Conservation (phyloP, 768 basidiomycete genomes). For the Trametes punicea region DNA sequence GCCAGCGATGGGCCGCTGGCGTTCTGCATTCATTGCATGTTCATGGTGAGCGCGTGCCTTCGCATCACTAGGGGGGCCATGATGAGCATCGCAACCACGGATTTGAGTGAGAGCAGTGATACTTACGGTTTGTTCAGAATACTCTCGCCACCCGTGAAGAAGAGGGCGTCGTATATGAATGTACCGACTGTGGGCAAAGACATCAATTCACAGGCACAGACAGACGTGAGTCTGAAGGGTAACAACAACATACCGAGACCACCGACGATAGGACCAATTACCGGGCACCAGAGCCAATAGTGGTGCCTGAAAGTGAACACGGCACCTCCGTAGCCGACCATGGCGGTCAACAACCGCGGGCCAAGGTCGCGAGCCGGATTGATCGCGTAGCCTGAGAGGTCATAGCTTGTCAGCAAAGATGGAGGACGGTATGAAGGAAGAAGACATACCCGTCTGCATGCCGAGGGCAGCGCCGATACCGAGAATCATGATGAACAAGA, state of each 20-base stretch:
- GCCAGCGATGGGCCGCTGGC: constrained; percentile 19
- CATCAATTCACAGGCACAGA: not conserved
- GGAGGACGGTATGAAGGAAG: not conserved
- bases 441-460: constrained; percentile 47
- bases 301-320: constrained; percentile 46
- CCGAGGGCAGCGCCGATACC: constrained; percentile 60
- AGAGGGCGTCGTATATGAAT: constrained; percentile 53
- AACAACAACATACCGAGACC: constrained; percentile 35
- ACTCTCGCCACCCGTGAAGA: constrained; percentile 56
- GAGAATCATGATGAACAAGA: constrained; percentile 52
- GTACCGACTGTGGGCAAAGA: constrained; percentile 35
- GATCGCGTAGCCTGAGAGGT: constrained; percentile 47
- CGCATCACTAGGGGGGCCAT: not conserved
- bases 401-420: not conserved
- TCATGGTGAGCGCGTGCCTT: constrained; percentile 19
- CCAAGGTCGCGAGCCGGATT: constrained; percentile 76
- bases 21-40: constrained; percentile 16
- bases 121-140: constrained; percentile 52
- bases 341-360: constrained; percentile 62
- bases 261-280: constrained; percentile 58
- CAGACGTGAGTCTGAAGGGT: not conserved
- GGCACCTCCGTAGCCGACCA: constrained; percentile 66
- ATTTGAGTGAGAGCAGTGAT: not conserved
- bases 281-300: constrained; percentile 73
- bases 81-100: not conserved